Percentiles rank a stretch among this genome's conserved stretches.
Conservation (phyloP, 2,329 filamentous ascomycete species). For the Aureobasidium mangrovei region DNA sequence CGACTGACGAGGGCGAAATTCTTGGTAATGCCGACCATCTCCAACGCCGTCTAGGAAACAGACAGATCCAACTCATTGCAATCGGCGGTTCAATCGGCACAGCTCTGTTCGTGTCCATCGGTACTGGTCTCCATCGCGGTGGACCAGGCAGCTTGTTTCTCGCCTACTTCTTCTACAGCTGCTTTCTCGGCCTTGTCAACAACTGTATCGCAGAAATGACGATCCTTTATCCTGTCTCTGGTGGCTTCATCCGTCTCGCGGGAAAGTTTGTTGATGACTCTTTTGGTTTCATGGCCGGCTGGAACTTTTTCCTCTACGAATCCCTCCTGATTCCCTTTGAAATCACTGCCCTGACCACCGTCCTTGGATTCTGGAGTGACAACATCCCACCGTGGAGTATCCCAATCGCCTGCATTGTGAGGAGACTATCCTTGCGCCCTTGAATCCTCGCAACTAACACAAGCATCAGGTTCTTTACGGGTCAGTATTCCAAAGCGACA, state of each 20-base stretch:
- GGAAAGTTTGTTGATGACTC: slow-evolving; percentile 55
- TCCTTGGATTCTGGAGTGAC: slow-evolving; percentile 31
- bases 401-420: slow-evolving; percentile 11
- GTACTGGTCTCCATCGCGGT: slow-evolving; percentile 42
- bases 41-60: slow-evolving; percentile 44
- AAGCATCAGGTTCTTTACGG: neutral
- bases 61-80: slow-evolving; percentile 29
- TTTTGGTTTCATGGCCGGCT: slow-evolving; percentile 46
- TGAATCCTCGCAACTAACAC: slow-evolving; percentile 1
- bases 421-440: neutral
- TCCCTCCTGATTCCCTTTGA: slow-evolving; percentile 41
- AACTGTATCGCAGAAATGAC: slow-evolving; percentile 58
- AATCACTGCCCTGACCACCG: slow-evolving; percentile 35
- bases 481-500: slow-evolving; percentile 9
- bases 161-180: slow-evolving; percentile 48
- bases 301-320: slow-evolving; percentile 44
- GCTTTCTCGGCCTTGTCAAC: slow-evolving; percentile 52
- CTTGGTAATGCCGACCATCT: slow-evolving; percentile 29
- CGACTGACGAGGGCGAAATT: slow-evolving; percentile 20
- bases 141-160: slow-evolving; percentile 47
- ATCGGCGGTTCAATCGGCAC: slow-evolving; percentile 23
- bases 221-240: slow-evolving; percentile 51
- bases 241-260: slow-evolving; percentile 53
- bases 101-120: slow-evolving; percentile 39
- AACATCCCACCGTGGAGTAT: slow-evolving; percentile 33